Percentiles rank a stretch among this genome's conserved stretches.
Conservation (phyloP, 1,284 basidiomycete species). For the Sanghuangporus sanghuang region DNA sequence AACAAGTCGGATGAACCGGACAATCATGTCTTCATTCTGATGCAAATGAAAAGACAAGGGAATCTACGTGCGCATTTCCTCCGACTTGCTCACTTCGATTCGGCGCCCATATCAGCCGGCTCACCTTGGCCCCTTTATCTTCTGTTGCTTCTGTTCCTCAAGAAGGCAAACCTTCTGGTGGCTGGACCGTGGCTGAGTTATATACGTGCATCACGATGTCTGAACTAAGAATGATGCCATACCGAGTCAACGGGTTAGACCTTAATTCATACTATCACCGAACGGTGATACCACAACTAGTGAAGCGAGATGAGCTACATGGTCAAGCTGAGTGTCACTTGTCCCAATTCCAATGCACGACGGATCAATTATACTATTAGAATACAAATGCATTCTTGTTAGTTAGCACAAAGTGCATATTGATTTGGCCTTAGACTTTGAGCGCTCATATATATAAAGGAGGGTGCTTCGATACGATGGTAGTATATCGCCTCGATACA, state of each 20-base stretch:
- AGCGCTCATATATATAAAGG: not conserved
- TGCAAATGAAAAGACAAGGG: no score
- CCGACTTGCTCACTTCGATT: not conserved
- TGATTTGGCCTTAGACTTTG: not conserved
- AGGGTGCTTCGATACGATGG: not conserved
- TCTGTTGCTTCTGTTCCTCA: not conserved
- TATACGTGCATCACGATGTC: not conserved
- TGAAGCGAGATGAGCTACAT: not conserved
- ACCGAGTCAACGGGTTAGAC: not conserved
- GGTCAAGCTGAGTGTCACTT: not conserved
- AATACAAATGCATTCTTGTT: not conserved
- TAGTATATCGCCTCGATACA: not conserved
- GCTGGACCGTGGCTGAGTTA: not conserved
- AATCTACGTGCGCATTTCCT: no score
- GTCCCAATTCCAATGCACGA: not conserved
- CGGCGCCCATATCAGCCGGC: not conserved
- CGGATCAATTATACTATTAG: not conserved
- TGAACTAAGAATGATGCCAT: not conserved
- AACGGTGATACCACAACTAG: not conserved
- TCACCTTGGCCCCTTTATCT: not conserved
- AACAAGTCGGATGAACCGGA: no score
- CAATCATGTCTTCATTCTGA: no score
- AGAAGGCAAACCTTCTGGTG: not conserved
- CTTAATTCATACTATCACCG: not conserved
- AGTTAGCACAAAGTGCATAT: not conserved